Evolutionary conservation across 352 stramenopile species (phyloP).

Genomic region (Globisporangium orthogonon): DNA sequence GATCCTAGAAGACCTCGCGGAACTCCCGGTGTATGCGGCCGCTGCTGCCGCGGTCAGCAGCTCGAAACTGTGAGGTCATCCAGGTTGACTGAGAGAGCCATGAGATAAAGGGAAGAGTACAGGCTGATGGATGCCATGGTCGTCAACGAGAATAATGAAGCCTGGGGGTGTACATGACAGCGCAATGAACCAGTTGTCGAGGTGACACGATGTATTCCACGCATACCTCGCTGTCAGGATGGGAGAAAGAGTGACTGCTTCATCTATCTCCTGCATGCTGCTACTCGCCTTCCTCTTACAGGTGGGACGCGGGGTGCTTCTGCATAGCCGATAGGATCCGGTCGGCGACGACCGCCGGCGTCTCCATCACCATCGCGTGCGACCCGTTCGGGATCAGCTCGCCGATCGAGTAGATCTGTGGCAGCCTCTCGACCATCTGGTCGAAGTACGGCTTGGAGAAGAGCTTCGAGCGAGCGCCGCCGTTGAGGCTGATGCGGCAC

Average conservation of each 20-base stretch:
- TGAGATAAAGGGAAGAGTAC: neutral
- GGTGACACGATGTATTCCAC: neutral
- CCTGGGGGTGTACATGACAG: too few species aligned
- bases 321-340: constrained; percentile 33
- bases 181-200: too few species aligned
- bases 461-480: constrained; percentile 22
- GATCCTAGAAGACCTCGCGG: constrained; percentile 24
- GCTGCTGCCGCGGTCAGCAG: neutral
- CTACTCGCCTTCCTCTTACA: neutral
- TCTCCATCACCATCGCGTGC: constrained; percentile 46
- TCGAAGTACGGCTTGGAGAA: constrained; percentile 18
- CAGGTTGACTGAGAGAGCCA: too few species aligned
- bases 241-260: too few species aligned
- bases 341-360: constrained; percentile 11
- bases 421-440: constrained; percentile 10
- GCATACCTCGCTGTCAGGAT: neutral
- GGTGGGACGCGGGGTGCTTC: constrained; percentile 12
- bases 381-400: constrained; percentile 20
- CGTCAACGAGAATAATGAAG: too few species aligned
- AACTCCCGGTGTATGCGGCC: constrained; percentile 6
- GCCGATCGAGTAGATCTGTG: constrained; percentile 21
- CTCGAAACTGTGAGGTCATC: constrained; percentile 3
- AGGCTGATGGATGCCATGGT: too few species aligned
- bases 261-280: too few species aligned
- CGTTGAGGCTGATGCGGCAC: constrained; percentile 28